These are phyloP conservation scores for Chenopodium quinoa DNA, from an alignment of 148 eudicot genomes.

Conservation along the genomic window DNA sequence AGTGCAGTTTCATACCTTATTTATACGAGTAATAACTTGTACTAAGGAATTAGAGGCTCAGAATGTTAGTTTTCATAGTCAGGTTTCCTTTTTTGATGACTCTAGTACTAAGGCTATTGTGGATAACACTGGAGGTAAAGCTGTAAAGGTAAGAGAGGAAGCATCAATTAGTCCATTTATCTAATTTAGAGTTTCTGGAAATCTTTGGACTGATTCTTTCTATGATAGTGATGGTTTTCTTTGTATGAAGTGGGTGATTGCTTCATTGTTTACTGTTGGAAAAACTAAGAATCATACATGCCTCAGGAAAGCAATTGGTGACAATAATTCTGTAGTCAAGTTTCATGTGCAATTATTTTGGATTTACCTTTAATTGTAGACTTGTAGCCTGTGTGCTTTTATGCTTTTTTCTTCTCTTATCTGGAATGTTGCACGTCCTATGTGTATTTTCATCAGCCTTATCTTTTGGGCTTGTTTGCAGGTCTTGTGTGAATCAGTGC, in stretches of 20 bases:
- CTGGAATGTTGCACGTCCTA: neutral
- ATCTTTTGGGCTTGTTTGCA: conserved; percentile 27
- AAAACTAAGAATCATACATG: neutral
- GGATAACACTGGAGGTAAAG: neutral
- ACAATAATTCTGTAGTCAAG: neutral
- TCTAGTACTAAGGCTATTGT: neutral
- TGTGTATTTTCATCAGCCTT: neutral
- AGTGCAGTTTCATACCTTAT: neutral
- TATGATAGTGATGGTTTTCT: neutral
- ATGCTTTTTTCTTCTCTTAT: neutral
- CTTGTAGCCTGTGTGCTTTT: neutral
- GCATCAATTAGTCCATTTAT: neutral
- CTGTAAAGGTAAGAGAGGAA: neutral
- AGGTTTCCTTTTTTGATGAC: neutral
- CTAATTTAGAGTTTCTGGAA: neutral
- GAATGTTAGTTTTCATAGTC: neutral
- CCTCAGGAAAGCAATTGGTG: neutral
- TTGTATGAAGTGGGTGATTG: neutral
- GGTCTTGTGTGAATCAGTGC: conserved; percentile 65
- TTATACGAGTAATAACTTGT: no score
- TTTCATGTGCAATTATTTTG: neutral
- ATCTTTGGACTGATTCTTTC: neutral
- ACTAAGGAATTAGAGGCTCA: neutral
- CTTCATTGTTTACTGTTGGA: neutral
- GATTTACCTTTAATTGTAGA: neutral